Percentiles rank a stretch among this genome's conserved stretches.
These are phyloP conservation scores for Leccinum rimulosum DNA, from an alignment of 768 basidiomycete genomes.

Conservation along the genomic window DNA sequence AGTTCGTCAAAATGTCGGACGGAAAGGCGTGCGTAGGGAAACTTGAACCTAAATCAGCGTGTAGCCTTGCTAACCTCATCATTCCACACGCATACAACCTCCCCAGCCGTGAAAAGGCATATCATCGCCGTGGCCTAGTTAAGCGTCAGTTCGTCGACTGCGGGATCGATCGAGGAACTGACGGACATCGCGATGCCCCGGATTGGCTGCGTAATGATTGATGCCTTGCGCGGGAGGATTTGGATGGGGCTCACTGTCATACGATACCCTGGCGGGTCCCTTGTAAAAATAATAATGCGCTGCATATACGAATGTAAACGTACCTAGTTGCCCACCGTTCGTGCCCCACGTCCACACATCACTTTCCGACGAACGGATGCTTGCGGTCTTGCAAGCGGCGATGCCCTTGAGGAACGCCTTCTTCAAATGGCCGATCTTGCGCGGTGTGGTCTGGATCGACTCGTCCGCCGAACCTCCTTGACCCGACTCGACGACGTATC, in stretches of 20 bases:
- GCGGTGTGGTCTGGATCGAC: conserved; percentile 71
- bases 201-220: conserved; percentile 70
- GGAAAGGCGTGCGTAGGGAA: conserved; percentile 81
- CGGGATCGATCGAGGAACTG: conserved; percentile 25
- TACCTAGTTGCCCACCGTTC: conserved; percentile 89
- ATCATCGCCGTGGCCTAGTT: conserved; percentile 79
- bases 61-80: conserved; percentile 46
- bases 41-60: conserved; percentile 31
- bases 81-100: conserved; percentile 83
- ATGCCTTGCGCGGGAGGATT: conserved; percentile 74
- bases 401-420: conserved; percentile 79
- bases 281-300: neutral
- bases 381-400: conserved; percentile 83
- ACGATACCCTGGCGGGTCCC: conserved; percentile 60
- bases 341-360: conserved; percentile 90
- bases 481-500: conserved; percentile 70
- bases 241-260: conserved; percentile 72
- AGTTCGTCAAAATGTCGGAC: conserved; percentile 62
- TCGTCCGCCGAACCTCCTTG: conserved; percentile 55
- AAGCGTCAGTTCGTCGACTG: neutral
- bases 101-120: conserved; percentile 73
- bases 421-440: conserved; percentile 74
- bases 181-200: conserved; percentile 74
- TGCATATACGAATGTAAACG: conserved; percentile 10
- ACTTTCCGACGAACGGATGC: conserved; percentile 80